A percentile compares a stretch with the other conserved stretches of the same genome.
Evolutionary conservation across 1,284 basidiomycete genomes (phyloP).

Genomic region (Austroboletus niveus): DNA sequence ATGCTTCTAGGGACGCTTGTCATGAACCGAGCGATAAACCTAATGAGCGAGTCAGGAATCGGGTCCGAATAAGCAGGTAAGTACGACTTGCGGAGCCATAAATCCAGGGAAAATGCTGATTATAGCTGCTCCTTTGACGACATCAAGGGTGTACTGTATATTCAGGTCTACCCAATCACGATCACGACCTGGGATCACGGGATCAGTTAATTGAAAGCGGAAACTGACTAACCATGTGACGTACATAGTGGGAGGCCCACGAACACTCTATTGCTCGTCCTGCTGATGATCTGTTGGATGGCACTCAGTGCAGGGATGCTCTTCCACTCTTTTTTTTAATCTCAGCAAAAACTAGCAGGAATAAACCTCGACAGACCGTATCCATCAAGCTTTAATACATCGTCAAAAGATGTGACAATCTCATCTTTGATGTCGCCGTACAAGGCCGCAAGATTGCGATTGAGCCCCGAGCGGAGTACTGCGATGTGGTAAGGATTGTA

Average conservation of each 20-base stretch:
- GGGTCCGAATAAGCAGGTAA: background rate
- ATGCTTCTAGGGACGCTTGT: slow-evolving; percentile 1
- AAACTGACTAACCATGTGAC: slow-evolving; percentile 1
- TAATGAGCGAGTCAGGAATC: background rate
- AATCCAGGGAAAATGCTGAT: slow-evolving; percentile 39
- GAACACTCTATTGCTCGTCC: slow-evolving; percentile 38
- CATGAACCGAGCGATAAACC: slow-evolving; percentile 6
- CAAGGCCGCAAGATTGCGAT: slow-evolving; percentile 27
- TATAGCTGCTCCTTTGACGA: slow-evolving; percentile 28
- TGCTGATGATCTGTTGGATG: slow-evolving; percentile 29
- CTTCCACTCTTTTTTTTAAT: slow-evolving; percentile 30
- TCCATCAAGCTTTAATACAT: slow-evolving; percentile 16
- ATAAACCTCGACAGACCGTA: slow-evolving; percentile 13
- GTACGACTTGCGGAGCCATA: slow-evolving; percentile 35
- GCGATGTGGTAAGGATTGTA: slow-evolving; percentile 30
- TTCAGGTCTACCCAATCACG: slow-evolving; percentile 36
- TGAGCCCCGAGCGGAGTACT: slow-evolving; percentile 29
- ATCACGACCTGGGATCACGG: slow-evolving; percentile 35
- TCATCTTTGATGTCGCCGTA: slow-evolving; percentile 35
- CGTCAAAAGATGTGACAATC: slow-evolving; percentile 29
- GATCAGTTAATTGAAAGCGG: background rate
- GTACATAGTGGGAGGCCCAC: slow-evolving; percentile 41
- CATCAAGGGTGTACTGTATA: slow-evolving; percentile 34
- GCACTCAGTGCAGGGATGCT: slow-evolving; percentile 16
- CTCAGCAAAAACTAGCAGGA: background rate